phyloP scores from a whole-genome alignment of 768 basidiomycete genomes.

The Chiua virens region DNA sequence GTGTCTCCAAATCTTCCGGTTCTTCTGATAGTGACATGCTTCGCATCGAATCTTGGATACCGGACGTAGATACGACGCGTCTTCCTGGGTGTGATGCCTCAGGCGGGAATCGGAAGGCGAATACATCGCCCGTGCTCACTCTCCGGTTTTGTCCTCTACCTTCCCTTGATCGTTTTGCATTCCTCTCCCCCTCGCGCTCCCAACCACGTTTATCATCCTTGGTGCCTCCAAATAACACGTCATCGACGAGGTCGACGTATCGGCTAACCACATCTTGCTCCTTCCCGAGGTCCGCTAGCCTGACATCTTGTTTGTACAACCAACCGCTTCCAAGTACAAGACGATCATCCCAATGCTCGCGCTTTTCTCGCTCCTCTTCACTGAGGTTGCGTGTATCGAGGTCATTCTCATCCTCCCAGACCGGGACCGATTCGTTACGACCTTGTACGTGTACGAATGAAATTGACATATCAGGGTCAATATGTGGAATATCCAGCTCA shows the following conservation, averaged over 20 bases:
- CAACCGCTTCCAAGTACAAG: constrained; percentile 81
- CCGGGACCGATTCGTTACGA: constrained; percentile 60
- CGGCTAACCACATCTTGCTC: constrained; percentile 56
- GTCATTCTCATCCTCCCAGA: constrained; percentile 77
- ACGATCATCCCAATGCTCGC: constrained; percentile 78
- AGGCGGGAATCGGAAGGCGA: constrained; percentile 22
- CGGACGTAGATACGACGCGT: constrained; percentile 57
- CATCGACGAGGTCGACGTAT: constrained; percentile 80
- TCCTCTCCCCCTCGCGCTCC: constrained; percentile 47
- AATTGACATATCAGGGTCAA: constrained; percentile 62
- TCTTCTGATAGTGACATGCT: constrained; percentile 53
- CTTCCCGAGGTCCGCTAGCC: constrained; percentile 49
- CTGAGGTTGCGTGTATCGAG: constrained; percentile 42
- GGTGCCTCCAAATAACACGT: constrained; percentile 68
- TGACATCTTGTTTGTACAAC: constrained; percentile 72
- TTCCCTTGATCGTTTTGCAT: constrained; percentile 43
- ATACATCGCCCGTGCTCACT: constrained; percentile 31
- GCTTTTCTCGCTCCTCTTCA: constrained; percentile 53
- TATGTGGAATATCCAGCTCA: constrained; percentile 26
- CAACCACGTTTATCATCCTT: constrained; percentile 49
- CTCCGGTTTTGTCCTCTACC: constrained; percentile 37
- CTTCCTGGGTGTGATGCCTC: constrained; percentile 30
- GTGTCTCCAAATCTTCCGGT: constrained; percentile 52
- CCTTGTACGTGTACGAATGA: constrained; percentile 74
- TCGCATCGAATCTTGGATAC: constrained; percentile 54